Evolutionary conservation across 345 rosid species (phyloP), one percentile per base, ranked within the genome.

Genomic region (Salix viminalis): DNA sequence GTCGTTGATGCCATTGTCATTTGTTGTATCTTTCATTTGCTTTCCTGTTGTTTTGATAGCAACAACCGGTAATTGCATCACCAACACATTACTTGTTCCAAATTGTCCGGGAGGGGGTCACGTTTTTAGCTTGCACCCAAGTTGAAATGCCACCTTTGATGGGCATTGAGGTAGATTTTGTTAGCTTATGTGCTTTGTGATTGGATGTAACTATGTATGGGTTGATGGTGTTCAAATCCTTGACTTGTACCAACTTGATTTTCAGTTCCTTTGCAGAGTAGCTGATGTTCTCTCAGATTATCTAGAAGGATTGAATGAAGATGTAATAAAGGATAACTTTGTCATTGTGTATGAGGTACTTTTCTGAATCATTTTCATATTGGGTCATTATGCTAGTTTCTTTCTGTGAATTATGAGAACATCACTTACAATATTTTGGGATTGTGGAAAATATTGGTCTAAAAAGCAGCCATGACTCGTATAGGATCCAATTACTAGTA

Each of bases 91-190:
- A 93, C 83, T 83, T 92, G 70, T 96, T 96, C 82, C 99, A 93
- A 91, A 75, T 93, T 58, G 86, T 93, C 79, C 91, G 97, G 0
- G 94, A 90, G 16, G 99, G 98, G 73, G 87, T 96, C 75, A 96
- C 98, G 4, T 91, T 96, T 79, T 79, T 96, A 71, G 95, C 99
- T 69, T 93, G 99, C 76, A 93, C 93, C 80, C 99, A 93, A 84
- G 97, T 96, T 74, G 99, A 93, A 85, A 93, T 96, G 98, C 96
- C 96, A 5, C 97, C 99, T 50, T 77, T 96, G 86, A 91, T 96
- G 98, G 99, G 89, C 37, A 89, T 93, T 76, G 99, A 96, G 97
- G 99, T 93, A 82, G 42, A 34, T 60, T 14, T 62, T 58, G 6
- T 39, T 24, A 18, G 26, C 9, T 30, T 56, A 24, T 69, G 60